phyloP scores from a whole-genome alignment of 2,329 filamentous ascomycete genomes.

The Penicillium sp. region DNA sequence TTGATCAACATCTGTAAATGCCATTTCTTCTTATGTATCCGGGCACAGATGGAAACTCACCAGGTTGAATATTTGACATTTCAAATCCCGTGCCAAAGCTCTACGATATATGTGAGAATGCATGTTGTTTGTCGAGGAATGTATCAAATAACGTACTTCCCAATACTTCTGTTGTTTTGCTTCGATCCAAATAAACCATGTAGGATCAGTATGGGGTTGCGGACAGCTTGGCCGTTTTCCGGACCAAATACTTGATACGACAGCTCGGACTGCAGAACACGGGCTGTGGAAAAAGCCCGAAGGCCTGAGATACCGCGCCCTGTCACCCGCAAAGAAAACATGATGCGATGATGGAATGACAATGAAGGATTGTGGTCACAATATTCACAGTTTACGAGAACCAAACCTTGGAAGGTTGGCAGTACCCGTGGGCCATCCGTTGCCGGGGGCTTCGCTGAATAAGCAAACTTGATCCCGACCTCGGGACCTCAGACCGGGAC shows the following conservation, averaged over 20 bases:
- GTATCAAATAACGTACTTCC: constrained; percentile 68
- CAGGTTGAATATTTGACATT: constrained; percentile 76
- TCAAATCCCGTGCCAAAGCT: constrained; percentile 75
- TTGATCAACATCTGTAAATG: not conserved
- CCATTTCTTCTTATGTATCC: not conserved
- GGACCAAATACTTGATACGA: constrained; percentile 40
- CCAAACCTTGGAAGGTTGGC: not conserved
- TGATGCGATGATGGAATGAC: not conserved
- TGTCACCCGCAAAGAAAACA: constrained; percentile 10
- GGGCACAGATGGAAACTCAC: constrained; percentile 48
- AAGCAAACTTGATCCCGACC: no score
- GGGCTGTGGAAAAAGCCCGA: constrained; percentile 36
- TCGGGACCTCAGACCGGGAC: no score
- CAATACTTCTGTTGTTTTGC: constrained; percentile 90
- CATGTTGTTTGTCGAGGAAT: no score
- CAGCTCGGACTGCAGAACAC: constrained; percentile 29
- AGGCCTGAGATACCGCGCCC: constrained; percentile 12
- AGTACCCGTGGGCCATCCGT: no score
- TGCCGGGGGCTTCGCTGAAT: no score
- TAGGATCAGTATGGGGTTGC: constrained; percentile 75
- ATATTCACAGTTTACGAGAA: not conserved
- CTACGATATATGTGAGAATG: constrained; percentile 34
- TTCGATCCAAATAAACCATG: constrained; percentile 94
- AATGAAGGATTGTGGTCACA: not conserved
- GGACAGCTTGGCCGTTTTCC: constrained; percentile 31